Percentiles rank a stretch among this genome's conserved stretches.
Conservation (phyloP, 2,329 filamentous ascomycete genomes). For the Colletotrichum cordylinicola region DNA sequence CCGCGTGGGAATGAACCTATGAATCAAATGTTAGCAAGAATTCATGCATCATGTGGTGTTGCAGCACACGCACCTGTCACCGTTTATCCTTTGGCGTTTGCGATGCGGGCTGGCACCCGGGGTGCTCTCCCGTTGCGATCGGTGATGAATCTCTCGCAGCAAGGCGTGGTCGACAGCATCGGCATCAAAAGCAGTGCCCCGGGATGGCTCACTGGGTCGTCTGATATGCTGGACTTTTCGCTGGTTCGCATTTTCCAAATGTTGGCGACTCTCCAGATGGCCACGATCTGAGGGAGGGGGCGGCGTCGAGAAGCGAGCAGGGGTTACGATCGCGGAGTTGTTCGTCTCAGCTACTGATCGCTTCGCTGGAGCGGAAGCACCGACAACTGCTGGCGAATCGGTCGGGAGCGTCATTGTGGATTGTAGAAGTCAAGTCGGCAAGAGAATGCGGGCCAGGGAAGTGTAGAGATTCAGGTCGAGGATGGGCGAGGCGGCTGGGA, state of each 20-base stretch:
- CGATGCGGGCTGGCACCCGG: conserved; percentile 60
- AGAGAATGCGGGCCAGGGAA: conserved; percentile 20
- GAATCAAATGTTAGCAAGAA: neutral
- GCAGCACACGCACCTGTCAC: conserved; percentile 57
- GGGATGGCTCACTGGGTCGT: conserved; percentile 40
- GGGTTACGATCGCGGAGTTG: conserved; percentile 37
- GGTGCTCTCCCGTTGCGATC: conserved; percentile 56
- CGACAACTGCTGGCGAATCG: conserved; percentile 28
- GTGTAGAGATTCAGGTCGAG: neutral
- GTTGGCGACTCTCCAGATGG: conserved; percentile 46
- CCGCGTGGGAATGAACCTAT: conserved; percentile 92
- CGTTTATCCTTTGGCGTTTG: conserved; percentile 66
- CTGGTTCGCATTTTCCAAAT: conserved; percentile 39
- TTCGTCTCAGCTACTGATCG: conserved; percentile 37
- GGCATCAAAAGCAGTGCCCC: conserved; percentile 48
- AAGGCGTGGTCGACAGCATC: conserved; percentile 57
- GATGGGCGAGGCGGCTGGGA: conserved; percentile 2
- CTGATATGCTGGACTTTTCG: conserved; percentile 37
- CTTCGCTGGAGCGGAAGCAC: conserved; percentile 32
- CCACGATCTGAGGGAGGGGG: conserved; percentile 49
- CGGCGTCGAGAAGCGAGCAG: conserved; percentile 48
- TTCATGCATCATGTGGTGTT: neutral
- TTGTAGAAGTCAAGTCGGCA: conserved; percentile 13
- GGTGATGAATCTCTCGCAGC: conserved; percentile 56
- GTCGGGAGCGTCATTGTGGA: conserved; percentile 39